Evolutionary conservation across 2,329 filamentous ascomycete species (phyloP).

Genomic region (Zymoseptoria crescenta): DNA sequence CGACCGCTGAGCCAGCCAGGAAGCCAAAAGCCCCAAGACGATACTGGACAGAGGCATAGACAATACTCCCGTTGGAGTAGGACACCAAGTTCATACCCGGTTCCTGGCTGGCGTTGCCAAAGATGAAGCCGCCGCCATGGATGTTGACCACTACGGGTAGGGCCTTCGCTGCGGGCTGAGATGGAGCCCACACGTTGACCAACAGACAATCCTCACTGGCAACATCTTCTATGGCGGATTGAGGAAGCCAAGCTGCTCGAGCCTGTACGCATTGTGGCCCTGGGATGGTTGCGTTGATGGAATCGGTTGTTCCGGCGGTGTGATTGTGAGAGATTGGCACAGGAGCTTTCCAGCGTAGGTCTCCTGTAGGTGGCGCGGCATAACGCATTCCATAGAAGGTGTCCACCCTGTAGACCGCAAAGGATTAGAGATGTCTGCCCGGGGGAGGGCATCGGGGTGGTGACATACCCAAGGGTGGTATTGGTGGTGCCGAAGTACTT

Average conservation of each 20-base stretch:
- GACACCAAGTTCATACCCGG: slow-evolving; percentile 49
- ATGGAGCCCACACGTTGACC: slow-evolving; percentile 7
- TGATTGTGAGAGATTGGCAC: background rate
- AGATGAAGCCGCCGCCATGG: slow-evolving; percentile 41
- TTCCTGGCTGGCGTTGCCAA: slow-evolving; percentile 45
- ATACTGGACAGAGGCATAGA: slow-evolving; percentile 46
- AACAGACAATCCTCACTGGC: slow-evolving; percentile 7
- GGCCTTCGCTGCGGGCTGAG: background rate
- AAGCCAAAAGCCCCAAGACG: slow-evolving; percentile 27
- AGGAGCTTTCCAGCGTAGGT: slow-evolving; percentile 21
- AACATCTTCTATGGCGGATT: slow-evolving; percentile 1
- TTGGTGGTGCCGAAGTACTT: slow-evolving; percentile 14
- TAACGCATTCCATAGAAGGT: slow-evolving; percentile 17
- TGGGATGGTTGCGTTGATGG: slow-evolving; percentile 4
- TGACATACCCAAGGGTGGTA: background rate
- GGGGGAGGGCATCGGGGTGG: background rate
- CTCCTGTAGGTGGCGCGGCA: slow-evolving; percentile 17
- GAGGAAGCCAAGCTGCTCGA: background rate
- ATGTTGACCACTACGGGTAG: slow-evolving; percentile 59
- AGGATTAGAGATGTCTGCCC: background rate
- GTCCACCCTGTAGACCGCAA: background rate
- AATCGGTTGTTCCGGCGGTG: slow-evolving; percentile 8
- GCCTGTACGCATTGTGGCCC: slow-evolving; percentile 3
- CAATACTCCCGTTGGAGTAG: slow-evolving; percentile 53
- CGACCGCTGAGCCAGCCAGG: slow-evolving; percentile 18